Base-by-base conservation (phyloP, 2,329 filamentous ascomycete species). In the Aureobasidium lini region DNA sequence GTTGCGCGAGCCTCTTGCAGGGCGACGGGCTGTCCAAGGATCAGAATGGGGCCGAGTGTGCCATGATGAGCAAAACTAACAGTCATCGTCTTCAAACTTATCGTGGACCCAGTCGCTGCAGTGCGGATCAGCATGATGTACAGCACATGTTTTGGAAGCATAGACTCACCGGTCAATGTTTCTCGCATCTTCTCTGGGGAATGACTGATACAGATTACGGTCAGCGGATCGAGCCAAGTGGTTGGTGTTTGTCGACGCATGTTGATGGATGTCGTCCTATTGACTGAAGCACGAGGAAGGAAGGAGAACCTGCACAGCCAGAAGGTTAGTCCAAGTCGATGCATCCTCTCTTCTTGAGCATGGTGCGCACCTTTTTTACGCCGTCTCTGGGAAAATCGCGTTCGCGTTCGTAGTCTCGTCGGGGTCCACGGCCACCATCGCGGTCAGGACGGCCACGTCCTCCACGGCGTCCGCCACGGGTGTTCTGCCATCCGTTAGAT, bases 21-120 rank as follows among this genome's bases (percentile, higher is more conserved):
- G 57, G 36, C 63, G 62, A 28, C 66, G 66, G 46, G 61, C 62
- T 65, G 42, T 31, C 28, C 15, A 44, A 28, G 23, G n/a, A 48
- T 62, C 53, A 62, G 61, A 59, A 43, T 31, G 10, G n/a, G 39
- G 29, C 23, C 23, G 31, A 32, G 4, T 11, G 6, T 40, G 50
- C 15, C 11, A 56, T 37, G 53, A 47, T 31, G 34, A 3, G 34
- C 7, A 10, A 13, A 52, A 63, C 62, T 76, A 68, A 61, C 77
- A 76, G 75, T 86, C 81, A 72, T 86, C 82, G 69, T 90, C 89
- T 72, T 94, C 89, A 72, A 85, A 95, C 71, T 86, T 89, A 76
- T 95, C 90, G 73, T 96, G 92, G 66, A 96, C 90, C 92, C 92
- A 96, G 79, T 95, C 91, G 70, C 90, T 90, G 64, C 43, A 50